Evolutionary conservation across 2,329 filamentous ascomycete genomes (phyloP), one percentile per base, ranked within the genome.

Genomic region (Hymenoscyphus fructigenus): DNA sequence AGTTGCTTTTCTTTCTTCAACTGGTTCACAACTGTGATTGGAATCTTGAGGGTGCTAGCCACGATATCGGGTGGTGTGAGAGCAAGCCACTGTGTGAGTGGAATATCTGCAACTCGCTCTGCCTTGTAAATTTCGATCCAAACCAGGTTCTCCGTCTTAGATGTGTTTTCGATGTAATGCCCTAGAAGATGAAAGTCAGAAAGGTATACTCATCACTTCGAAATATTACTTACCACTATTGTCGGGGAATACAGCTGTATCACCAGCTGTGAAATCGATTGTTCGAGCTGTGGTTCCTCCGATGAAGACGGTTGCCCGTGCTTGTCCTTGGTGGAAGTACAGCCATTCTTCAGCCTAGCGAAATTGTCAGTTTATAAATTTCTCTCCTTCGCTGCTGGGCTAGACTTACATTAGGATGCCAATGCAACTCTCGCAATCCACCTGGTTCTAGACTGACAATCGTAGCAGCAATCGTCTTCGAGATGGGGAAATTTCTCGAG

Each of bases 61-160:
- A 89, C 86, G 60, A 89, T 81, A 58, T 87, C 83, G 0, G 84
- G 78, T 0, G 88, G 88, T 0, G 88, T 90, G 60, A 90, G 77
- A 0, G 88, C 88, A 47, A 91, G 79, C 88, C 88, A 91, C 74
- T 91, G 88, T 0, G 84, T 86, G 55, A 91, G 75, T 0, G 85
- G 83, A 67, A 91, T 88, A 71, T 91, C 88, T 0, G 84, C 85
- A 1, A 91, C 86, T 1, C 84, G 82, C 67, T 90, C 86, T 53
- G 83, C 85, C 77, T 88, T 89, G 79, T 89, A 91, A 20, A 91
- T 83, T 74, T 91, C 88, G 34, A 91, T 84, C 84, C 85, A 90
- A 4, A 88, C 80, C 3, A 91, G 79, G 59, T 88, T 85, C 66
- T 90, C 85, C 0, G 82, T 85, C 1, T 85, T 79, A 0, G 85